Evolutionary conservation across 345 rosid genomes (phyloP).

Genomic region (Eucalyptus leucophloia): DNA sequence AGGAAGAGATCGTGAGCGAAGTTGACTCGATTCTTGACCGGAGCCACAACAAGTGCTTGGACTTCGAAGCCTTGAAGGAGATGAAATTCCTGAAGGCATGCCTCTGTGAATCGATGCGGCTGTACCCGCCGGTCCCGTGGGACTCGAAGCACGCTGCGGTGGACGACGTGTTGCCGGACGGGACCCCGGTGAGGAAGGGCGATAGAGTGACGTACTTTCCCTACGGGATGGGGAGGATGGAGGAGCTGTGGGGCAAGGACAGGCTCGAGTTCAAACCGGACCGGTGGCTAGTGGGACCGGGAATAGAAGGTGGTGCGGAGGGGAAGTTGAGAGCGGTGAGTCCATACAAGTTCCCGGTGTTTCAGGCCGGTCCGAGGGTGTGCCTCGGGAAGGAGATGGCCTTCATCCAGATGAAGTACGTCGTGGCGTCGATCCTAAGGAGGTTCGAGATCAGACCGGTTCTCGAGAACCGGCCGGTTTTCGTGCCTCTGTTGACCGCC

Average conservation of each 20-base stretch:
- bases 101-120: slow-evolving; percentile 47
- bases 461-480: slow-evolving; percentile 31
- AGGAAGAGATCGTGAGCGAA: slow-evolving; percentile 10
- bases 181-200: slow-evolving; percentile 35
- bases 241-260: slow-evolving; percentile 54
- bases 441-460: slow-evolving; percentile 31
- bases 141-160: slow-evolving; percentile 22
- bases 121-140: slow-evolving; percentile 62
- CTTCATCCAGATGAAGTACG: slow-evolving; percentile 62
- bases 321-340: slow-evolving; percentile 18
- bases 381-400: slow-evolving; percentile 85
- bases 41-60: background rate
- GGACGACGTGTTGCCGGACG: slow-evolving; percentile 59
- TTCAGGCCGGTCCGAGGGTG: slow-evolving; percentile 66
- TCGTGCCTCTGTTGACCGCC: slow-evolving; percentile 53
- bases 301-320: slow-evolving; percentile 13
- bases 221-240: slow-evolving; percentile 68
- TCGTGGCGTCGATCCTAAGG: slow-evolving; percentile 31
- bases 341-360: slow-evolving; percentile 52
- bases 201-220: slow-evolving; percentile 56
- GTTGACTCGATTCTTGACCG: background rate
- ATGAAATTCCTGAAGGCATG: slow-evolving; percentile 55
- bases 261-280: slow-evolving; percentile 50
- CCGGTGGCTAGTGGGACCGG: slow-evolving; percentile 39
- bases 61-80: slow-evolving; percentile 36